Conservation (phyloP, 139 green algal species). For the Auxenochlorella protothecoides region DNA sequence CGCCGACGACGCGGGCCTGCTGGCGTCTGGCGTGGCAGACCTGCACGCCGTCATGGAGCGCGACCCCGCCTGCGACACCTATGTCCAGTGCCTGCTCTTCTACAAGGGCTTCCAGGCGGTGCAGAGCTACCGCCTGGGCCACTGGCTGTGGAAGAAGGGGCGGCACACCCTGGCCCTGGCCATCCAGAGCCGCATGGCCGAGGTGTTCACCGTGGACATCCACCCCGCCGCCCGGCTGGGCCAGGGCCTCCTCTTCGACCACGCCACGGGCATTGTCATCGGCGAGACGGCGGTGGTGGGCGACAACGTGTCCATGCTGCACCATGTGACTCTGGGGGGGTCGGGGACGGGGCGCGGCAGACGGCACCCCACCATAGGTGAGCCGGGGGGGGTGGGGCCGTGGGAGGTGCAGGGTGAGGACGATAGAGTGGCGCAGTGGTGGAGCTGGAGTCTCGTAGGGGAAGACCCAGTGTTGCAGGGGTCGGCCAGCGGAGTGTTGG, state of each 20-base stretch:
- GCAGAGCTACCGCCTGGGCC: slow-evolving; percentile 84
- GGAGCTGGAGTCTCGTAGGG: too few species aligned
- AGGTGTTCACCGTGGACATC: slow-evolving; percentile 82
- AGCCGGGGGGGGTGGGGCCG: too few species aligned
- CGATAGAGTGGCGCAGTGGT: too few species aligned
- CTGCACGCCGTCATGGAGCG: slow-evolving; percentile 67
- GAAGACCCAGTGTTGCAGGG: too few species aligned
- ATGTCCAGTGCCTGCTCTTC: slow-evolving; percentile 67
- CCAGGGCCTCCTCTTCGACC: slow-evolving; percentile 79
- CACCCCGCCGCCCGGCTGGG: slow-evolving; percentile 77
- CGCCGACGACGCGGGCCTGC: slow-evolving; percentile 27
- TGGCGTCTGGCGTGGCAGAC: slow-evolving; percentile 63
- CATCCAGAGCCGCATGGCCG: slow-evolving; percentile 58
- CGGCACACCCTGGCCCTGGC: slow-evolving; percentile 68
- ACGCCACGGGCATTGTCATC: slow-evolving; percentile 81
- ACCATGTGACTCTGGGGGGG: slow-evolving; percentile 87
- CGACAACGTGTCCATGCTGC: slow-evolving; percentile 75
- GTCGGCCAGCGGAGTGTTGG: too few species aligned
- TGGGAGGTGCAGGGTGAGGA: too few species aligned
- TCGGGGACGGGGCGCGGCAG: slow-evolving; percentile 44
- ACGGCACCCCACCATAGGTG: slow-evolving; percentile 38
- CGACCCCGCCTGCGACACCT: slow-evolving; percentile 85
- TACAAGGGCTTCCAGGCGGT: slow-evolving; percentile 49
- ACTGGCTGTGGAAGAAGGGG: slow-evolving; percentile 74
- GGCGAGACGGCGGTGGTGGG: slow-evolving; percentile 83